Evolutionary conservation across 169 alveolate genomes (phyloP), one percentile per base, ranked within the genome.

Genomic region (Plasmodium cynomolgi): DNA sequence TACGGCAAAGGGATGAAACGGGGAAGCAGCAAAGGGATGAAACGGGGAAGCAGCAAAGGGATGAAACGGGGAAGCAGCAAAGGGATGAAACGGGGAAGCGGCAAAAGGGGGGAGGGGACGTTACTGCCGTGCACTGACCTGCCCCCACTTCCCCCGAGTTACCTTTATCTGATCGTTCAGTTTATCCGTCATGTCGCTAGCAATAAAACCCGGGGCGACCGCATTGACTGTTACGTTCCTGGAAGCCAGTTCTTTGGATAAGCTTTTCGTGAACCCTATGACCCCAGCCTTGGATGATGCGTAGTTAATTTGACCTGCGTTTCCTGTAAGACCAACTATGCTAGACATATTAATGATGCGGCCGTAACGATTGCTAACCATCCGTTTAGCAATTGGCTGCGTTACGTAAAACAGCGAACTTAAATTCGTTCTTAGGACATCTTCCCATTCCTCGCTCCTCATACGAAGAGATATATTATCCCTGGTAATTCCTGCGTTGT

Each of bases 401-500:
- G 96, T 81, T 82, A 95, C 83, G 77, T 95, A 93, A 80, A 91
- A 95, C 23, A 95, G 62, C 17, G 97, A 95, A 84, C 96, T 97
- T 75, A 97, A 88, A 91, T 98, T 98, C 29, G 98, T 97, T 58
- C 86, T 96, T 95, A 97, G 93, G 79, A 98, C 98, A 54, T 97
- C 93, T 74, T 97, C 98, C 99, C 99, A 98, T 84, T 98, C 99
- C 6, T 91, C 93, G 9, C 96, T 98, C n/a, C 80, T 96, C 98
- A 98, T 98, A 44, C 98, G 96, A 71, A 95, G 73, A 84, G 97
- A 95, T 31, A 97, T 74, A 58, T 96, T 96, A 91, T 98, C 99
- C 93, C 98, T 96, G 9, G 98, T 93, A 56, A 98, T 97, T 15
- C 99, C 99, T 17, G 99, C 99, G 91, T 98, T 98, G 95, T 98